A percentile compares a stretch with the other conserved stretches of the same genome.
phyloP scores from a whole-genome alignment of 768 basidiomycete genomes.

The Dentipellis sp. region DNA sequence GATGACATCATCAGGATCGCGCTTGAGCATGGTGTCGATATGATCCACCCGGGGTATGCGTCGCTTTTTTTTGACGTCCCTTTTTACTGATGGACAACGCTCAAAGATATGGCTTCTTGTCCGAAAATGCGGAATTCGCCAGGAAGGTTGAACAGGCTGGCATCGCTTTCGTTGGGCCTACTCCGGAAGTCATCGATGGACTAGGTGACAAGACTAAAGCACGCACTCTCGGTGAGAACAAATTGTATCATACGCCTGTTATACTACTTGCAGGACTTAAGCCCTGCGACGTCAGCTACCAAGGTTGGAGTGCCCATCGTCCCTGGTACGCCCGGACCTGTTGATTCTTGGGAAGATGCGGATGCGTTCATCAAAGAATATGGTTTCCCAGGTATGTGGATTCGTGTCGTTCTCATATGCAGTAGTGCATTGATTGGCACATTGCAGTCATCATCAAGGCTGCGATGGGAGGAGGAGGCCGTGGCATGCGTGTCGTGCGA shows the following conservation, averaged over 20 bases:
- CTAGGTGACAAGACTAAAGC: slow-evolving; percentile 99
- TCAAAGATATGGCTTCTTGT: slow-evolving; percentile 88
- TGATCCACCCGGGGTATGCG: slow-evolving; percentile 89
- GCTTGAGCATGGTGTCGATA: slow-evolving; percentile 97
- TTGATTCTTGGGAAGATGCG: slow-evolving; percentile 69
- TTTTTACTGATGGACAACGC: neutral
- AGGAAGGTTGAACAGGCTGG: slow-evolving; percentile 97
- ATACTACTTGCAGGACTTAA: slow-evolving; percentile 2
- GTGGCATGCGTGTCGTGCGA: slow-evolving; percentile 98
- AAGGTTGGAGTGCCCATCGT: slow-evolving; percentile 92
- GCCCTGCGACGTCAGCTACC: slow-evolving; percentile 45
- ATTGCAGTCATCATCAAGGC: slow-evolving; percentile 93
- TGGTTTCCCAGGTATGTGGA: slow-evolving; percentile 74
- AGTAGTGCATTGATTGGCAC: neutral
- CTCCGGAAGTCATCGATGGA: slow-evolving; percentile 93
- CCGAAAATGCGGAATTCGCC: slow-evolving; percentile 97
- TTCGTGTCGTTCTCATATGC: neutral
- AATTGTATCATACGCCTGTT: slow-evolving; percentile 3
- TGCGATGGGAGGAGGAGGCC: slow-evolving; percentile 97
- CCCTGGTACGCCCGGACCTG: slow-evolving; percentile 95
- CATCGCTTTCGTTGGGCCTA: slow-evolving; percentile 91
- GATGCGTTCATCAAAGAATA: slow-evolving; percentile 89
- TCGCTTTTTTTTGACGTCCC: neutral
- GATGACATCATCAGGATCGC: slow-evolving; percentile 95
- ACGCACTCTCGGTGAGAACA: slow-evolving; percentile 60